Evolutionary conservation across 176 grass and related monocot species (phyloP), one percentile per base, ranked within the genome.

Genomic region (Triticum dicoccoides): DNA sequence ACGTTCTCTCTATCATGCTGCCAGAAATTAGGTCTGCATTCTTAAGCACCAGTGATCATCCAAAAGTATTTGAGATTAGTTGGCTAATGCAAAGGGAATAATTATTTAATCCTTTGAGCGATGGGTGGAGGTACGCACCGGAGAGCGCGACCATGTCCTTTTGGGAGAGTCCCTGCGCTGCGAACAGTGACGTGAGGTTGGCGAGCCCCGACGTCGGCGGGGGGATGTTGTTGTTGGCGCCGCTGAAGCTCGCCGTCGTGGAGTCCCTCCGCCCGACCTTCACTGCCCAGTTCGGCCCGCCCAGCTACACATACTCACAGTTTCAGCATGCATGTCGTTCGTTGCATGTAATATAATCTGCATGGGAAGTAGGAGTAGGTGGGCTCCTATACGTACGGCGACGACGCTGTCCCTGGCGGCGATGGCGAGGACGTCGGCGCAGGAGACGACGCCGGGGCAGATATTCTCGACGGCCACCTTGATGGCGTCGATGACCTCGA

Each of bases 401-500:
- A 91, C 81, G 0, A 94, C 90, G 62, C 91, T 83, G 66, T 97
- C 92, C 30, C 92, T 92, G 0, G 93, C 93, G 0, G 91, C 90
- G 84, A 98, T 69, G 61, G 95, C 91, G 49, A 98, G 83, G 32
- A 98, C 90, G 84, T 98, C 95, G 71, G 95, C 91, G 79, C 95
- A 98, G 15, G 95, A 98, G 23, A 98, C 95, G 32, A 97, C 90
- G 39, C 89, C 87, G 0, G 95, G 95, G 74, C 95, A 97, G 0
- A 83, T 38, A 3, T 37, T 73, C 77, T 97, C 95, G 1, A 97
- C 90, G 21, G 88, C 90, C 29, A 87, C 18, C 91, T 97, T 97
- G 76, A 90, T 75, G 75, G 74, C 77, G 80, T 97, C 95, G 47
- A 97, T 89, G 27, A 97, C 95, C 76, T 94, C 92, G 73, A 97